Evolutionary conservation across 164 flowering plant genomes (phyloP), one percentile per base, ranked within the genome.

Genomic region (Vitis labrusca): DNA sequence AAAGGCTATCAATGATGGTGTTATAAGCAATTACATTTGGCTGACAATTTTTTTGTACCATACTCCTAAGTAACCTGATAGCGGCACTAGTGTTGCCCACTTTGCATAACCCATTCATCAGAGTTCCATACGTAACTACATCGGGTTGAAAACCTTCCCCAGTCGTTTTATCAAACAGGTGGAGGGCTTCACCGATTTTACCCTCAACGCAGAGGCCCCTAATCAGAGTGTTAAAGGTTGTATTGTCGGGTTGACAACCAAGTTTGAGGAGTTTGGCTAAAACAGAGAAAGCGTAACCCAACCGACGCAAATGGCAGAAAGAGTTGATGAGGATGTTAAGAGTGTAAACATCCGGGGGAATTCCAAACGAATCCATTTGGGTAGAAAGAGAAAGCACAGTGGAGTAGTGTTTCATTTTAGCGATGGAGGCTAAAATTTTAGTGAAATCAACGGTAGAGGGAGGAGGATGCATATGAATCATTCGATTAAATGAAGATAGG

Each of bases 41-140:
- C 10, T 37, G n/a, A 27, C 10, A 44, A 32, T 44, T 15, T 9
- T 12, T 23, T 19, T 63, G 23, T 29, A 11, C 67, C 67, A 63
- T 63, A 2, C 5, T 32, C 55, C 16, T 63, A 1, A 70, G 37
- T 52, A 63, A 63, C 5, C 19, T 29, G 37, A 70, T 19, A 55
- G 73, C 73, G 2, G 3, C 6, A 5, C 9, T 5, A 50, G 29
- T 19, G 3, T 67, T 16, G 9, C 67, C 67, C 9, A 16, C n/a
- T 49, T 71, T 71, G 58, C 67, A 71, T 8, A 71, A 53, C 11
- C 67, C 61, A 37, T 63, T 55, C 3, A 71, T n/a, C 13, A 71
- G 55, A 1, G 55, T 53, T 53, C 52, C 50, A 70, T 52, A 62
- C 0, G 73, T 70, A 47, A 61, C 29, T 30, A 16, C 30, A 30